Evolutionary conservation across 2,329 filamentous ascomycete species (phyloP), one percentile per base, ranked within the genome.

Genomic region (Colletotrichum neosansevieriae): DNA sequence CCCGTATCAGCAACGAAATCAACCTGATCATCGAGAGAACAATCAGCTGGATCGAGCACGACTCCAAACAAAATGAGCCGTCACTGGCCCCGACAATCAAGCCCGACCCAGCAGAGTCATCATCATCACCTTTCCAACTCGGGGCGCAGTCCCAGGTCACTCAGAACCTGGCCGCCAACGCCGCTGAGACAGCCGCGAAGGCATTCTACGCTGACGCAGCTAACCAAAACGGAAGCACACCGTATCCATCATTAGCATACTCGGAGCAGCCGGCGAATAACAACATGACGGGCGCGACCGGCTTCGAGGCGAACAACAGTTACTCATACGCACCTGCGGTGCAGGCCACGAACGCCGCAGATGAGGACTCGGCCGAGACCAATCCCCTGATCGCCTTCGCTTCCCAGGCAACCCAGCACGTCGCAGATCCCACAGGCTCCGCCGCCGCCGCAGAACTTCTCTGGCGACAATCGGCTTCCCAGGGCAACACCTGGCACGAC

Each of bases 41-140:
- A 1, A 81, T 88, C 38, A 74, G 76, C 13, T 85, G 83, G 79
- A 88, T 88, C 63, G 82, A 87, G 63, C 84, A 85, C 79, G 72
- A 74, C 45, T 76, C 77, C 45, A 80, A 79, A 50, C 72, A 77
- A 11, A 72, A 57, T 6, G 58, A 71, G 21, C 19, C 61, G 5
- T 44, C 69, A 7, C 40, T 53, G 9, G 6, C 56, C n/a, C 64
- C 54, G 15, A 40, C 45, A 5, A 58, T 67, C 21, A 71, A 69
- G 58, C 51, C 64, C 19, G 63, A 68, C 29, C 51, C 58, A 11
- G 51, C 45, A 19, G 63, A 54, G 15, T 47, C 29, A 29, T 29
- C 29, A 29, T 29, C 29, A 29, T 29, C 29, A 4, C 47, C 70
- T 1, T 63, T 62, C 7, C 59, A 57, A 10, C 49, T 65, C 32